Percentiles rank a stretch among this genome's conserved stretches.
phyloP scores from a whole-genome alignment of 176 grass and related monocot genomes.

The Saccharum spontaneum region DNA sequence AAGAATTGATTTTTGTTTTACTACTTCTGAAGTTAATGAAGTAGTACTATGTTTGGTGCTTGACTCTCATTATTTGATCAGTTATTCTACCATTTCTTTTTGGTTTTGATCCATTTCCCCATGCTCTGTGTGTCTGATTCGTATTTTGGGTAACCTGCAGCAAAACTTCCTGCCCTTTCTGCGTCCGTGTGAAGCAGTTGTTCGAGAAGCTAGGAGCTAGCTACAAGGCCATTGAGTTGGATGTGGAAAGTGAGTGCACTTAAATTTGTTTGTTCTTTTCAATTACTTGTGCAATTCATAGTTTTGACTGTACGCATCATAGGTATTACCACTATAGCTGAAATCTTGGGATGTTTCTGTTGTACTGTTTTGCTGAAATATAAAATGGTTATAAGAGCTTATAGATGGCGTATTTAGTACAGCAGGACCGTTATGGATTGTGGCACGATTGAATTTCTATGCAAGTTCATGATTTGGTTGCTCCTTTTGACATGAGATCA shows the following conservation, averaged over 20 bases:
- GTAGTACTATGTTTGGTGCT: background rate
- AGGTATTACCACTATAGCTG: background rate
- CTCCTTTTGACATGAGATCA: background rate
- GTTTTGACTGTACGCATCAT: background rate
- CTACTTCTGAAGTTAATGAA: background rate
- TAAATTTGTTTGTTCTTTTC: background rate
- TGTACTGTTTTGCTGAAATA: background rate
- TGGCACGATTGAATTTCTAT: background rate
- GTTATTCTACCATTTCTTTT: background rate
- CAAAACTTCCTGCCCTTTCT: slow-evolving; percentile 68
- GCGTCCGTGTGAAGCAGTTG: slow-evolving; percentile 54
- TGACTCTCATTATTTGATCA: background rate
- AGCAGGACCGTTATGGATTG: background rate
- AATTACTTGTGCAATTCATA: background rate
- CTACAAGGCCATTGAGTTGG: slow-evolving; percentile 67
- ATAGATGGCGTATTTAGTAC: background rate
- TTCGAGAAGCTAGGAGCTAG: slow-evolving; percentile 52
- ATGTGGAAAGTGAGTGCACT: slow-evolving; percentile 62
- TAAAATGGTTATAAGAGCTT: background rate
- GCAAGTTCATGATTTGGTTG: background rate
- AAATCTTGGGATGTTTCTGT: background rate
- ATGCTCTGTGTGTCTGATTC: background rate
- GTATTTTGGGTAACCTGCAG: slow-evolving; percentile 36
- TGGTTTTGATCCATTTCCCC: background rate
- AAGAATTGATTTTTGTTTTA: background rate